Evolutionary conservation across 257 asterid genomes (phyloP).

Genomic region (Solanum tarapatanum): DNA sequence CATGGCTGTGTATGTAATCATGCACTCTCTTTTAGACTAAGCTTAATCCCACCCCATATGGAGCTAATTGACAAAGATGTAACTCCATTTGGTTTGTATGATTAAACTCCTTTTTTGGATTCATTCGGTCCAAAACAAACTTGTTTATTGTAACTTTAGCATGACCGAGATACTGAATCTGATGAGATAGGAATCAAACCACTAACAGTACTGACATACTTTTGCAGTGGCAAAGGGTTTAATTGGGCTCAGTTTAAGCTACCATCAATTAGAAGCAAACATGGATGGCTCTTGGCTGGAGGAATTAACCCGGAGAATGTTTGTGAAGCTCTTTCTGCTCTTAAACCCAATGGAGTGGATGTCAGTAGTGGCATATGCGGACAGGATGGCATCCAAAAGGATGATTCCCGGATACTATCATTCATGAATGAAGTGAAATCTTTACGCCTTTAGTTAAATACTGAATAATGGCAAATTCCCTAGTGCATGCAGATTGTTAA

Average conservation of each 20-base stretch:
- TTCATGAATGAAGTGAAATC: conserved; percentile 60
- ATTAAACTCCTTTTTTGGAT: not conserved
- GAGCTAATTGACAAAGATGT: not conserved
- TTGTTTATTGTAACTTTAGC: not conserved
- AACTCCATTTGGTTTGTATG: not conserved
- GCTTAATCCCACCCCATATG: not conserved
- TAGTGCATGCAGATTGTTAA: not conserved
- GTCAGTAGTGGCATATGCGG: conserved; percentile 94
- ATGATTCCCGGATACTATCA: conserved; percentile 39
- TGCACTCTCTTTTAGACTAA: not conserved
- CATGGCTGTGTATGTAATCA: not conserved
- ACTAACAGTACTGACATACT: not conserved
- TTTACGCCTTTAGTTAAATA: conserved; percentile 21
- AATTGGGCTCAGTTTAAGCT: conserved; percentile 69
- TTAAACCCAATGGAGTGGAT: conserved; percentile 75
- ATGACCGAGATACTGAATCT: not conserved
- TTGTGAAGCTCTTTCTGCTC: conserved; percentile 51
- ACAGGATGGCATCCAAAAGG: conserved; percentile 69
- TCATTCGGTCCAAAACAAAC: not conserved
- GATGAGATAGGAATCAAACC: not conserved
- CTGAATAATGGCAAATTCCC: not conserved
- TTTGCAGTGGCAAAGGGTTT: conserved; percentile 80
- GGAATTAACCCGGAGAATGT: conserved; percentile 75
- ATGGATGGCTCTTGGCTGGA: conserved; percentile 92
- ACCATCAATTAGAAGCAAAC: conserved; percentile 59